A percentile compares a stretch with the other conserved stretches of the same genome.
Conservation (phyloP, 2,329 filamentous ascomycete species). For the Diaporthe sp. region DNA sequence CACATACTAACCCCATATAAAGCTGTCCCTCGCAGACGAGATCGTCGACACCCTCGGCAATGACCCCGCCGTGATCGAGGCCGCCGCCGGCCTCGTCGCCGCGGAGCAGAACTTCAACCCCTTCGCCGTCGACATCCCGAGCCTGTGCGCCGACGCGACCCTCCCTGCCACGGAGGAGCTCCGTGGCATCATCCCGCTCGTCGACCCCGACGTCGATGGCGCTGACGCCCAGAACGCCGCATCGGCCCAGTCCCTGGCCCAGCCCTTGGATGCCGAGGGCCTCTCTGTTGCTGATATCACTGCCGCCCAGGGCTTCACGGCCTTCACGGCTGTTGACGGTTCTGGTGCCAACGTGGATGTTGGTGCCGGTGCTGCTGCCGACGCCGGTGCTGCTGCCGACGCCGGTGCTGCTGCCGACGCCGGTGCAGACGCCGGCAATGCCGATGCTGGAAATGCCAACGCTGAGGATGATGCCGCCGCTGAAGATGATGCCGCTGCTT, state of each 20-base stretch:
- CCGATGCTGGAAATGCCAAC: conserved; percentile 35
- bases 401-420: conserved; percentile 39
- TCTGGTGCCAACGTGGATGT: conserved; percentile 44
- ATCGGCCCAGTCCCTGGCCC: conserved; percentile 61
- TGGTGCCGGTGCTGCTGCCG: conserved; percentile 32
- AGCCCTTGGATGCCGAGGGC: conserved; percentile 68
- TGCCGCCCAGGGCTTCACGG: conserved; percentile 69
- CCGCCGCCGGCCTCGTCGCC: conserved; percentile 73
- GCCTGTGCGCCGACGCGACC: conserved; percentile 70
- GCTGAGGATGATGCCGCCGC: conserved; percentile 34
- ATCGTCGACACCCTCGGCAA: conserved; percentile 73
- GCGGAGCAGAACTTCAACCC: conserved; percentile 80
- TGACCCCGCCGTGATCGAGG: conserved; percentile 69
- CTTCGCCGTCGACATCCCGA: conserved; percentile 67
- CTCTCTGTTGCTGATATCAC: conserved; percentile 73
- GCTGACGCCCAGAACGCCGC: conserved; percentile 68
- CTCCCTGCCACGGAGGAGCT: conserved; percentile 71
- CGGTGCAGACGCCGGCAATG: conserved; percentile 13
- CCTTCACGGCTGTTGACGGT: conserved; percentile 60
- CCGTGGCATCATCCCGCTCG: conserved; percentile 72
- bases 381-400: conserved; percentile 37
- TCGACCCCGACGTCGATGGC: conserved; percentile 71
- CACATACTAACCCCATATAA: conserved; percentile 40
- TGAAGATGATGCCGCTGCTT: conserved; percentile 28
- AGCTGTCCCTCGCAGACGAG: conserved; percentile 73